phyloP scores from a whole-genome alignment of 768 basidiomycete species.

The Lactifluus subvellereus region DNA sequence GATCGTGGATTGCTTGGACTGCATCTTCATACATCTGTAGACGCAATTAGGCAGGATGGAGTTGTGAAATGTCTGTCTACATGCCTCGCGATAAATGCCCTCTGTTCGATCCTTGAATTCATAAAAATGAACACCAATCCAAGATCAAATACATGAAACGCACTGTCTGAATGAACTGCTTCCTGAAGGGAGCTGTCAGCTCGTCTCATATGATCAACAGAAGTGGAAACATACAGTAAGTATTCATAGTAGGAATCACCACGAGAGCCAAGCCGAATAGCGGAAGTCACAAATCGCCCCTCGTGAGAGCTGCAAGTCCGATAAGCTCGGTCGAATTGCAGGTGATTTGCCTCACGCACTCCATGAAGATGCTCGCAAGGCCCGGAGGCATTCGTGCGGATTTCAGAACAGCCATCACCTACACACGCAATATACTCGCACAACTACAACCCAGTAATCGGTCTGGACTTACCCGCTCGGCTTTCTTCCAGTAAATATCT shows the following conservation, averaged over 20 bases:
- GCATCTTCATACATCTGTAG: slow-evolving; percentile 85
- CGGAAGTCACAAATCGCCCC: slow-evolving; percentile 55
- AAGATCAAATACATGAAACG: background rate
- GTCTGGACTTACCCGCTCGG: slow-evolving; percentile 50
- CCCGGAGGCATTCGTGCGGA: slow-evolving; percentile 58
- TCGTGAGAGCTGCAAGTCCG: slow-evolving; percentile 36
- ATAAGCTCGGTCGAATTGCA: background rate
- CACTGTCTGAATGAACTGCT: slow-evolving; percentile 75
- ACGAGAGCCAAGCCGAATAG: slow-evolving; percentile 84
- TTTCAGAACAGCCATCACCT: slow-evolving; percentile 71
- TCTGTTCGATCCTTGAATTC: slow-evolving; percentile 61
- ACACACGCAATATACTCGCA: background rate
- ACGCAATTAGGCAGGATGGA: background rate
- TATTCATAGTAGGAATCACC: slow-evolving; percentile 96
- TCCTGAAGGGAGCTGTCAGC: slow-evolving; percentile 33
- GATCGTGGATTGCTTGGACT: slow-evolving; percentile 72
- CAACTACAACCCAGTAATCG: background rate
- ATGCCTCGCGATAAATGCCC: slow-evolving; percentile 65
- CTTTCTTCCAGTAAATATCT: slow-evolving; percentile 74
- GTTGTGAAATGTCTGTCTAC: slow-evolving; percentile 23
- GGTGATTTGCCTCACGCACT: slow-evolving; percentile 37
- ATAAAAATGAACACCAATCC: slow-evolving; percentile 10
- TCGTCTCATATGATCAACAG: slow-evolving; percentile 11
- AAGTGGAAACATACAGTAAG: slow-evolving; percentile 49
- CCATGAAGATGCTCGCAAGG: slow-evolving; percentile 79